Percentiles rank a stretch among this genome's conserved stretches.
These are phyloP conservation scores for Acanthamoeba healyi DNA, from an alignment of 208 protist species.

Conservation along the genomic window DNA sequence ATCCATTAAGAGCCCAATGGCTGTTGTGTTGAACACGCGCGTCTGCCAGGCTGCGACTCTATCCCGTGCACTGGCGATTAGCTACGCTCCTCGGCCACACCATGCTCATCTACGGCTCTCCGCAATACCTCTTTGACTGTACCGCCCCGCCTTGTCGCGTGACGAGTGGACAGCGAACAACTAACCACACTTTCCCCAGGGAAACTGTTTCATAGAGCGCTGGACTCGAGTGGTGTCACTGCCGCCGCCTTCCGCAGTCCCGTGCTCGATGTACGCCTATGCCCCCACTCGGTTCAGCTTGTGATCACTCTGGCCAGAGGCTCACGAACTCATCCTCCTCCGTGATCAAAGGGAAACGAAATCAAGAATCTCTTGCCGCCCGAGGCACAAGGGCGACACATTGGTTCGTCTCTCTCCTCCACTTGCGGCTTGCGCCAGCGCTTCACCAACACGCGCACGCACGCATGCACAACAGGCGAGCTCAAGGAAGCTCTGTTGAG, in stretches of 20 bases:
- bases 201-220: background rate
- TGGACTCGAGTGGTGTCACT: background rate
- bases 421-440: background rate
- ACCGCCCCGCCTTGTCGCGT: background rate
- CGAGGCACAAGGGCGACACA: background rate
- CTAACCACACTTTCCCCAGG: background rate
- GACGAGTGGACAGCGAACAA: no score
- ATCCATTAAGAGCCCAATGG: background rate
- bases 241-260: background rate
- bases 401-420: background rate
- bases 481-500: constrained; percentile 17
- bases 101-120: background rate
- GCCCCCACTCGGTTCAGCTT: no score
- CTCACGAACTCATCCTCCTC: no score
- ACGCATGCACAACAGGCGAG: background rate
- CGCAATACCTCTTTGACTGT: constrained; percentile 26
- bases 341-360: constrained; percentile 27
- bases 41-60: background rate
- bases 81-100: constrained; percentile 4
- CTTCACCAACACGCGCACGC: background rate
- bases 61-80: background rate
- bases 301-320: no score
- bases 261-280: background rate
- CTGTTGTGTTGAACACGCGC: background rate
- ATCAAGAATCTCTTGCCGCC: background rate